Base-by-base conservation (phyloP, 2,329 filamentous ascomycete genomes). In the Aspergillus sp. region DNA sequence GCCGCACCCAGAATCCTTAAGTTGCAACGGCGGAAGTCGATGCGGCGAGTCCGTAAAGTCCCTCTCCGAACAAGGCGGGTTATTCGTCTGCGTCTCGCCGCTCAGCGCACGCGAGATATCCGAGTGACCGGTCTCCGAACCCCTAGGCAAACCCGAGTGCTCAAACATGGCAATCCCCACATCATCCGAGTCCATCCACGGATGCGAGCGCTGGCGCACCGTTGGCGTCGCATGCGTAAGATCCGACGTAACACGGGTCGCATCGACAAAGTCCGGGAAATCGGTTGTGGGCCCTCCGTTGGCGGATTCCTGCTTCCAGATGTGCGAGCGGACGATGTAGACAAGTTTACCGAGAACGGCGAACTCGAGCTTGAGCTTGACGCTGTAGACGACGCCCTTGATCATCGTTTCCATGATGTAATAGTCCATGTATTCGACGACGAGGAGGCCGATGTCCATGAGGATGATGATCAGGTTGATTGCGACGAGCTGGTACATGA, bases 281-380 rank as follows among this genome's bases (percentile, higher is more conserved):
- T 77, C 74, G 50, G 67, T 62, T 19, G 46, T 54, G 23, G 45
- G 38, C 34, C 34, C 34, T 30, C 56, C 55, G 48, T 19, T 68
- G 55, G 72, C 70, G 13, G 73, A 73, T n/a, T 77, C 75, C 6
- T 74, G 64, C 58, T 77, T 77, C 75, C 76, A 78, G 60, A 72
- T 68, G 48, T 77, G 76, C 23, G 70, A 69, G 60, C 72, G 74
- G 45, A 80, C 79, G 46, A 81, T 70, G 49, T 76, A 72, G 54
- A 82, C 74, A 23, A 81, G 69, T 70, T 81, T 79, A 25, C 79
- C 78, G 7, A 82, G 74, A 28, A 82, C 80, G 22, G 80, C 80
- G 64, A 82, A 82, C 66, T 82, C 80, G n/a, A 82, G 77, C 62
- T 82, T 82, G 52, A 82, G 67, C 66, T 82, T 82, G 72, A 82